Base-by-base conservation (phyloP, 2,329 filamentous ascomycete species). In the Claviceps sp. region DNA sequence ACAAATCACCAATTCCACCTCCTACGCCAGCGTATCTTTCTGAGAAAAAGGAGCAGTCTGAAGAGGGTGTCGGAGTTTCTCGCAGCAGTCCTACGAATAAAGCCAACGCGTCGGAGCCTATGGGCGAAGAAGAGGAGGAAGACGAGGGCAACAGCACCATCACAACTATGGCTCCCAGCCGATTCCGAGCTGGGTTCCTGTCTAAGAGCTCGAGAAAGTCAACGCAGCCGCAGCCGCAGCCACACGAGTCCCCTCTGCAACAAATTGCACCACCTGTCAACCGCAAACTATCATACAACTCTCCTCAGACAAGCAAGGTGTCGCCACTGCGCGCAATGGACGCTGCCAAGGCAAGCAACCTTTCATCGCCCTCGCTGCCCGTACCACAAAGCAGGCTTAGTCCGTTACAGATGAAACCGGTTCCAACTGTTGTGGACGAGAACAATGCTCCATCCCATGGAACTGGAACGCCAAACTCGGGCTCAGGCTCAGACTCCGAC, bases 141-240 rank as follows among this genome's bases (percentile, higher is more conserved):
- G 20, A 26, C 6, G 42, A 77, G 44, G 59, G 65, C 14, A 65
- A 53, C 16, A 64, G 57, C 45, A 55, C 58, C 45, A 51, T 55
- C 23, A 53, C 61, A 16, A 22, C 14, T 14, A 39, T 44, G 22
- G 59, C 67, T 37, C 79, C 79, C 49, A 86, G 79, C 68, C 80
- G 91, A 44, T 97, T 97, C 70, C 87, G 95, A 60, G 78, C 89
- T 2, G 91, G 91, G 5, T 95, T 95, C 65, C 71, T 97, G 23
- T 82, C 86, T 71, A 78, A 78, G 62, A 61, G 59, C 38, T 58
- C 67, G 42, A 67, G 70, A 44, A 60, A 64, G 2, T 71, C 72
- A 2, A 61, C 69, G 39, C 68, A 66, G 42, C 46, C 56, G 2
- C 71, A 77, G 1, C 61, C 69, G 39, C 68, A 66, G 40, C 45